Evolutionary conservation across 352 stramenopile species (phyloP), one percentile per base, ranked within the genome.

Genomic region (Pythium angustatum): DNA sequence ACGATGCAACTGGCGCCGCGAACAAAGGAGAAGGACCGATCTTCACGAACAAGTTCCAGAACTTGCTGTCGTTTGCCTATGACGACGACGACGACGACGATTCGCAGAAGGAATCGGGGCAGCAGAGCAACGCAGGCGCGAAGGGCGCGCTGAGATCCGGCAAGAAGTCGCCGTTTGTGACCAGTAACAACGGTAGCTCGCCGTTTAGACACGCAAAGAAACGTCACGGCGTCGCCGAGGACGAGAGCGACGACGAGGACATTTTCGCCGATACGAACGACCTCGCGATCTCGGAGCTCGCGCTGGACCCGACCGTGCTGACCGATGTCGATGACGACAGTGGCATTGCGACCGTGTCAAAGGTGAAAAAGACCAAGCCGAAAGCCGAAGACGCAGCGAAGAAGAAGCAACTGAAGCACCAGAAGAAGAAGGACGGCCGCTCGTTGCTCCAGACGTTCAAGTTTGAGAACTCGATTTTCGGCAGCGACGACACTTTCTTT

Each of bases 401-500:
- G 50, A 83, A 79, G 63, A 88, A 85, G 69, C 68, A 74, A 15
- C 72, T 87, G 10, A 90, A 89, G 68, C 76, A 79, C 68, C 84
- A 91, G 56, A 87, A 86, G 62, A 90, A 90, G 70, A 93, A 93
- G 68, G 77, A 81, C 33, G 76, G 78, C 1, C 84, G 81, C 53
- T 85, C 78, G 41, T 43, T 91, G 59, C 67, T 93, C 27, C 76
- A 92, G 71, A 89, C 87, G 45, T 92, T 95, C 69, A 83, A 90
- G 68, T 93, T 94, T 49, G 87, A 95, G 64, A 91, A 93, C 73
- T 93, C 81, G 61, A 80, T 95, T 19, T 95, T 95, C 43, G 83
- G 87, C 64, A 71, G 69, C 14, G 73, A 83, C 21, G 67, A 75
- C 31, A 78, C 88, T 48, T 62, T 93, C 31, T 95, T 95, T 65